Base-by-base conservation (phyloP, 768 basidiomycete species). In the Rhizopogon vesiculosus region DNA sequence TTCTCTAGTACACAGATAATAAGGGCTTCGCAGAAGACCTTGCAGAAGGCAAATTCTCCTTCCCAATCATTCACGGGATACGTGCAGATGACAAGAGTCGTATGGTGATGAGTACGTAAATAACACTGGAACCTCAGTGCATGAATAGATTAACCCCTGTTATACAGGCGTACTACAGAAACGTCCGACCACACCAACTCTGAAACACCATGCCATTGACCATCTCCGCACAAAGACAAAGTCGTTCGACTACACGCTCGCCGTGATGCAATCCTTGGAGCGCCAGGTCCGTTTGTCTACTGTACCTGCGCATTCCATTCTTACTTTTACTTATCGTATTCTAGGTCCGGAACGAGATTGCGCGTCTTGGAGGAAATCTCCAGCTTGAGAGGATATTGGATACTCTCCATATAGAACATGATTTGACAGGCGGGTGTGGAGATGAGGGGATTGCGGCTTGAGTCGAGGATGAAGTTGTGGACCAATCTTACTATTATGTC, bases 151-250 rank as follows among this genome's bases (percentile, higher is more conserved):
- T 22, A 8, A 28, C n/a, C 13, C 2, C 3, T 29, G 48, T 8
- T 7, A 43, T 41, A 3, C 29, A 97, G 93, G 96, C 60, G 88
- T 97, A 25, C 83, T 98, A 12, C 91, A 95, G 67, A 95, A 97
- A 72, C 82, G 93, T 7, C 94, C 96, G 0, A 77, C 83, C 0
- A 91, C 92, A 0, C 87, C 88, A 1, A 90, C 91, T 0, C 75
- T 93, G 44, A 98, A 98, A 68, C 70, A 72, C 1, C 88, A 94
- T 64, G 83, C 87, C 0, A 92, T 98, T 55, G 72, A 80, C 19
- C 94, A 95, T 67, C 79, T 98, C 57, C 79, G 79, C 40, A 68
- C 83, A 28, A 76, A 78, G 41, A 98, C 95, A 0, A 78, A 81
- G 35, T 94, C 93, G 0, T 96, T 98, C 61, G 85, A 81, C 1